phyloP scores from a whole-genome alignment of 768 basidiomycete genomes.

The Naganishia antarctica region DNA sequence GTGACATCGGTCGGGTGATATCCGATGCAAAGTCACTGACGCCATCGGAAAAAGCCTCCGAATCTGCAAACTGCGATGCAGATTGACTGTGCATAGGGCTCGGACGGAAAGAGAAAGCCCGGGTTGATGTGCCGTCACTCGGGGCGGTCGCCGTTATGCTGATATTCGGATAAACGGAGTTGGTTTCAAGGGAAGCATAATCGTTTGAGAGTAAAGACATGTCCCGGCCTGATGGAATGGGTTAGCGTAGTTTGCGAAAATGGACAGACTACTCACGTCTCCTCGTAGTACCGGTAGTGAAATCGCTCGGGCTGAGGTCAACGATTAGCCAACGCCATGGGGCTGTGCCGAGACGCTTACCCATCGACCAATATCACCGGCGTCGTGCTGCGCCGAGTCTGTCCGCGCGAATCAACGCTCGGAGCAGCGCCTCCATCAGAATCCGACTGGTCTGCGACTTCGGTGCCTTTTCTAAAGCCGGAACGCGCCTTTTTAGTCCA shows the following conservation, averaged over 20 bases:
- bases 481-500: too few species aligned
- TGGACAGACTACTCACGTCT: too few species aligned
- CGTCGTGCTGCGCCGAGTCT: neutral
- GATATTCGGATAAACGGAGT: neutral
- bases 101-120: neutral
- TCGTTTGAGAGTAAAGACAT: neutral
- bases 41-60: constrained; percentile 6
- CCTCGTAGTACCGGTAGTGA: too few species aligned
- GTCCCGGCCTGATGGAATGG: neutral
- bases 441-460: constrained; percentile 15
- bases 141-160: constrained; percentile 11
- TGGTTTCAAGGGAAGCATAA: neutral
- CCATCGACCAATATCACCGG: neutral
- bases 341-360: too few species aligned
- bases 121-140: constrained; percentile 1
- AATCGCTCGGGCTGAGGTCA: too few species aligned
- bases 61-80: constrained; percentile 9
- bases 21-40: constrained; percentile 5
- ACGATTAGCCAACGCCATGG: too few species aligned
- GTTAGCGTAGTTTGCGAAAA: neutral
- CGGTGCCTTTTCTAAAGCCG: constrained; percentile 8
- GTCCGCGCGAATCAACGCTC: neutral
- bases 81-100: neutral
- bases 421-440: neutral
- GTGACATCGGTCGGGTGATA: neutral